Conservation (phyloP, 2,329 filamentous ascomycete species). For the Monosporascus ibericus region DNA sequence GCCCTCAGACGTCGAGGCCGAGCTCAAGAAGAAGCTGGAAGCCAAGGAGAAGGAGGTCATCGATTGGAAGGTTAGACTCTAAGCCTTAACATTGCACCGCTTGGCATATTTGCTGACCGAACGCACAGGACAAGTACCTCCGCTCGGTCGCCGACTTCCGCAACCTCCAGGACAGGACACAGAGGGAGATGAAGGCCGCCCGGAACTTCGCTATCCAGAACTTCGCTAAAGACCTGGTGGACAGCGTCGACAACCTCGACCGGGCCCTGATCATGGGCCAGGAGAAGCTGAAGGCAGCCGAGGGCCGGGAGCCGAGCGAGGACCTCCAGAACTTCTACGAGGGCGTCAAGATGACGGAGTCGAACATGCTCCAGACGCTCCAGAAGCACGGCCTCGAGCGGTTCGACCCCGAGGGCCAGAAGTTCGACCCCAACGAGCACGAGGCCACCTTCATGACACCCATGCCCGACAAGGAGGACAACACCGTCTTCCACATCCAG, state of each 20-base stretch:
- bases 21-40: constrained; percentile 61
- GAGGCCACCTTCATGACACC: constrained; percentile 95
- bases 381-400: constrained; percentile 92
- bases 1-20: constrained; percentile 39
- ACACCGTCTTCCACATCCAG: constrained; percentile 85
- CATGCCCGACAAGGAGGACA: constrained; percentile 80
- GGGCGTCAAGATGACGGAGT: constrained; percentile 92
- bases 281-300: constrained; percentile 57
- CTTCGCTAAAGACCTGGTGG: constrained; percentile 91
- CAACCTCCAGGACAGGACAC: constrained; percentile 92
- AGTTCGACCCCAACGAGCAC: constrained; percentile 94
- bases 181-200: constrained; percentile 80
- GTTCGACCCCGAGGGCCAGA: constrained; percentile 75
- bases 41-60: constrained; percentile 65
- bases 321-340: constrained; percentile 78
- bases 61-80: constrained; percentile 71
- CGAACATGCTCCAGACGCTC: constrained; percentile 77
- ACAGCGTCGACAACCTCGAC: constrained; percentile 95
- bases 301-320: constrained; percentile 33
- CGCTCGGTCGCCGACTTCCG: constrained; percentile 94
- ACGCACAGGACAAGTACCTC: constrained; percentile 78
- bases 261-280: constrained; percentile 77
- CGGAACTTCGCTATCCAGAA: constrained; percentile 92
- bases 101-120: not conserved
- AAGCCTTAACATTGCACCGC: not conserved